phyloP scores from a whole-genome alignment of 1,284 basidiomycete genomes.

The Malassezia psittaci region DNA sequence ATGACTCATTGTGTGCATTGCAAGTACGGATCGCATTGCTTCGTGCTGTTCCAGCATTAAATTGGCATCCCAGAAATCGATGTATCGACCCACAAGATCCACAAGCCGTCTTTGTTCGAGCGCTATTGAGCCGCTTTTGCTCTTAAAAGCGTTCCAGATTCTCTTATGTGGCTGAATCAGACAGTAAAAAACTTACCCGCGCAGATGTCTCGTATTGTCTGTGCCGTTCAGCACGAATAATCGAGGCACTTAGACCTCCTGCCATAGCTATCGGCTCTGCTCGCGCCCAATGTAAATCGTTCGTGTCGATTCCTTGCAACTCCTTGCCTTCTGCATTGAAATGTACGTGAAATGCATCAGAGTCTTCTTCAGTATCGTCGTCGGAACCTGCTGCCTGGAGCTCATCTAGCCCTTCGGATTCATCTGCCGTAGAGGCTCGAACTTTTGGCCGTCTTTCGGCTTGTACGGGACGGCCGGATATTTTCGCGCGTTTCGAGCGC shows the following conservation, averaged over 20 bases:
- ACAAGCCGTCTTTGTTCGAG: slow-evolving; percentile 24
- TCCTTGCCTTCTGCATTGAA: slow-evolving; percentile 20
- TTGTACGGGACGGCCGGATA: not conserved
- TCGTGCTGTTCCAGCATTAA: slow-evolving; percentile 20
- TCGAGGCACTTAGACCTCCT: slow-evolving; percentile 5
- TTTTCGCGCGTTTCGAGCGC: slow-evolving; percentile 1
- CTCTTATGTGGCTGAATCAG: slow-evolving; percentile 8
- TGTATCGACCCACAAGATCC: slow-evolving; percentile 25
- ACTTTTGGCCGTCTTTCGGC: not conserved
- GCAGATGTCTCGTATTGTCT: not conserved
- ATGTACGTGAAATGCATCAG: slow-evolving; percentile 27
- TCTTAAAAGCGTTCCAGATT: slow-evolving; percentile 8
- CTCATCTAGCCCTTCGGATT: not conserved
- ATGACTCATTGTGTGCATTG: slow-evolving; percentile 40
- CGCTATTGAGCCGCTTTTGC: slow-evolving; percentile 1
- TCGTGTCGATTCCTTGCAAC: slow-evolving; percentile 2
- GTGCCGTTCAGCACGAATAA: not conserved
- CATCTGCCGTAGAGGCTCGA: not conserved
- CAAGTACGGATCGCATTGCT: slow-evolving; percentile 21
- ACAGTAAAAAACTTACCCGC: not conserved
- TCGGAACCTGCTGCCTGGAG: slow-evolving; percentile 21
- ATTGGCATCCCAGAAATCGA: slow-evolving; percentile 31
- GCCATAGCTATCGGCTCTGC: slow-evolving; percentile 16
- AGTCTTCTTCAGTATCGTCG: slow-evolving; percentile 15
- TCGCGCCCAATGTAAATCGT: slow-evolving; percentile 18